phyloP scores from a whole-genome alignment of 2,329 filamentous ascomycete genomes.

The Mollisia scopiformis region DNA sequence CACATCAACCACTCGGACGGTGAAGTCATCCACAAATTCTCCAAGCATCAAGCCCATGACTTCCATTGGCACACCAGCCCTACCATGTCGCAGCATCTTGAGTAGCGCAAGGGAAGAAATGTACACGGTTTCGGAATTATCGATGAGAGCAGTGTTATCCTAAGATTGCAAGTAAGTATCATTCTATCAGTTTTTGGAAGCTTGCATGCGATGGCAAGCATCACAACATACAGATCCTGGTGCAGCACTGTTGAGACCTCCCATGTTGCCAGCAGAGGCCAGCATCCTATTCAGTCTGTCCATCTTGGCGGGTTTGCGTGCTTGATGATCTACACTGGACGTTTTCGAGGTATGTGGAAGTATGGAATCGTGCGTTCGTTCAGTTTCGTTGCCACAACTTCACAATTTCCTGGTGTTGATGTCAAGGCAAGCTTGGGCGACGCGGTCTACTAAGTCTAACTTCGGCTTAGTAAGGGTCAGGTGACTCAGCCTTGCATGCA shows the following conservation, averaged over 20 bases:
- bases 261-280: slow-evolving; percentile 72
- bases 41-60: slow-evolving; percentile 99
- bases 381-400: slow-evolving; percentile 22
- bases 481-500: neutral
- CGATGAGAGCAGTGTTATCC: slow-evolving; percentile 91
- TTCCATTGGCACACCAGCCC: slow-evolving; percentile 98
- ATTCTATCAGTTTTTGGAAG: slow-evolving; percentile 5
- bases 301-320: slow-evolving; percentile 55
- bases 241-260: slow-evolving; percentile 55
- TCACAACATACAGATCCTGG: slow-evolving; percentile 60
- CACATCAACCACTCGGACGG: slow-evolving; percentile 95
- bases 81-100: slow-evolving; percentile 98
- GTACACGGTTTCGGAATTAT: slow-evolving; percentile 99
- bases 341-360: neutral
- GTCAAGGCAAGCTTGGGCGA: slow-evolving; percentile 16
- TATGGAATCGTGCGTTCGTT: slow-evolving; percentile 8
- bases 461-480: neutral
- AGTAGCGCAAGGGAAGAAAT: slow-evolving; percentile 96
- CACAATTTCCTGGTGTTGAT: slow-evolving; percentile 17
- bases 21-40: slow-evolving; percentile 99
- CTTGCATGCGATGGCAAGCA: slow-evolving; percentile 7
- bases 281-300: slow-evolving; percentile 92
- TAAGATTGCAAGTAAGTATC: slow-evolving; percentile 40
- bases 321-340: too few relatives aligned
- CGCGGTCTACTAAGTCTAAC: neutral